Evolutionary conservation across 225 moss, liverwort and hornwort species (phyloP), one percentile per base, ranked within the genome.

Genomic region (Pseudisothecium myosuroides): DNA sequence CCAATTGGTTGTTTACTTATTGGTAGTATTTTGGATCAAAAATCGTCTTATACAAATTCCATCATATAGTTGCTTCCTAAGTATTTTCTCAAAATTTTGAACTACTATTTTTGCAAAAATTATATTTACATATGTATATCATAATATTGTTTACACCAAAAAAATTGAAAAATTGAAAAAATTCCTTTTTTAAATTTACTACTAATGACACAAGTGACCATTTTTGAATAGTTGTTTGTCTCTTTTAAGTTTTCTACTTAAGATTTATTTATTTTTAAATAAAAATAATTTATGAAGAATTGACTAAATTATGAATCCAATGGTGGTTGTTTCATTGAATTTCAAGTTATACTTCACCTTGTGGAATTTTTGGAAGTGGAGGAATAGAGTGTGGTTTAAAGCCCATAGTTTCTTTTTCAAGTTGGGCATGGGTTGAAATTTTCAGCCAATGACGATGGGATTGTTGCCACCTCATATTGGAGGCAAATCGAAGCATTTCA

Each of bases 221-320:
- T 9, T 72, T 72, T 72, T 0, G 27, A 9, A 4, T 72, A 0
- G 0, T 26, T 9, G 11, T 0, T 0, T 1, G 1, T 43, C 3
- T 29, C 17, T 75, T 31, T 31, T 75, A 7, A 75, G 12, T 11
- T 74, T 47, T 2, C 10, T 1, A 3, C 6, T 47, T 74, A 17
- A 18, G 1, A 17, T 10, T 71, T 73, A 28, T 41, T 69, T 6
- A 9, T 21, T 36, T 37, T 4, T 1, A 72, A 43, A 27, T 15
- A 43, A 17, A 15, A 13, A 5, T 17, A 14, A 45, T 41, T 37
- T 23, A 6, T 5, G 5, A 0, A 29, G 11, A 29, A 29, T 26
- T 24, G 9, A 74, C 0, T 47, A 47, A 74, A 29, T 18, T 74
- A 3, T 2, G 1, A 47, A 74, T 47, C 4, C 1, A 29, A 10